These are phyloP conservation scores for Pestalotiopsis sp. DNA, from an alignment of 2,329 filamentous ascomycete species.

Conservation along the genomic window DNA sequence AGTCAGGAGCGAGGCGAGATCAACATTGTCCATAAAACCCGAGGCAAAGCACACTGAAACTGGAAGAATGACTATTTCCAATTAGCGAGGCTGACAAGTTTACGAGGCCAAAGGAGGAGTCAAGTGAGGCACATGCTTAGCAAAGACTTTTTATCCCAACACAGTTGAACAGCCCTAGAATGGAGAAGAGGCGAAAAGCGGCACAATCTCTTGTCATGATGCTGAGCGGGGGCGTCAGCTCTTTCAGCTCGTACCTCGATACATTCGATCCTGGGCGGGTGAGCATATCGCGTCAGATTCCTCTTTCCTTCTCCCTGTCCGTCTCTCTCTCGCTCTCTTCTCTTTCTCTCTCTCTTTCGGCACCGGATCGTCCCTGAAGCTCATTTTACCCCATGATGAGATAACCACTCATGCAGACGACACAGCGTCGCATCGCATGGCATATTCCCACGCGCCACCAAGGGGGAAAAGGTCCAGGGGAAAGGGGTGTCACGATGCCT, in stretches of 20 bases:
- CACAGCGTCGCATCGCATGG: slow-evolving; percentile 5
- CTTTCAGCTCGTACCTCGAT: slow-evolving; percentile 8
- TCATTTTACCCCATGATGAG: slow-evolving; percentile 8
- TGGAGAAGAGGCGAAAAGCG: not conserved
- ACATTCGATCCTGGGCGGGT: not conserved
- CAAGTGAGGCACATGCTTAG: not conserved
- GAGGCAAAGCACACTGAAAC: not conserved
- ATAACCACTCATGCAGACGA: not conserved
- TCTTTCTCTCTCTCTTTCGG: not conserved
- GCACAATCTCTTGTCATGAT: not conserved
- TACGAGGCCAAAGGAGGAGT: not conserved
- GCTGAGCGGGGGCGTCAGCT: slow-evolving; percentile 5
- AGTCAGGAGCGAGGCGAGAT: not conserved
- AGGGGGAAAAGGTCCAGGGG: not conserved
- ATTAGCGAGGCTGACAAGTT: not conserved
- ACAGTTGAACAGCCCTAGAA: not conserved
- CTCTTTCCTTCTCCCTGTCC: not conserved
- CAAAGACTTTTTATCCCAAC: not conserved
- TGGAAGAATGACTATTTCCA: not conserved
- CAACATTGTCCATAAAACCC: not conserved
- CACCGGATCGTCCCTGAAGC: not conserved
- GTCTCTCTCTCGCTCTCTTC: not conserved
- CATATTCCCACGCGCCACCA: not conserved
- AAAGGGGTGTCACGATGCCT: not conserved
- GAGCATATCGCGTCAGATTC: not conserved